phyloP scores from a whole-genome alignment of 208 protist species.

The Trypanosoma grayi region DNA sequence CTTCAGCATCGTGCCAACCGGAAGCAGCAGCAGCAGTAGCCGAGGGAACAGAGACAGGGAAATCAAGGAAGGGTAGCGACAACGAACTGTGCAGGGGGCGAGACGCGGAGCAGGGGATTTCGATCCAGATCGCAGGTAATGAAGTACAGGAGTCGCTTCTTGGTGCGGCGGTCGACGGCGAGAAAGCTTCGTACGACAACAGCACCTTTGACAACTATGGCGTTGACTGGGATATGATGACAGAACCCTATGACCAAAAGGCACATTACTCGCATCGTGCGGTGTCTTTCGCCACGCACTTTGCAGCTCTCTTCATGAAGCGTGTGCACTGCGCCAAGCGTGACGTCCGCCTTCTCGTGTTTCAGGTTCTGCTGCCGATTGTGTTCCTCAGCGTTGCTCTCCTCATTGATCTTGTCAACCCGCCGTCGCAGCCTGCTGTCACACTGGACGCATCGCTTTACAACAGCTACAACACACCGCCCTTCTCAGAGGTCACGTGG shows the following conservation, averaged over 20 bases:
- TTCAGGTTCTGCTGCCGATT: slow-evolving; percentile 76
- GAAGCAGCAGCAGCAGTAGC: not conserved
- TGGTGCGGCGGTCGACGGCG: not conserved
- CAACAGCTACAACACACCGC: slow-evolving; percentile 17
- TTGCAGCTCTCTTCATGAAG: slow-evolving; percentile 73
- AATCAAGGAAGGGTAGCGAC: not conserved
- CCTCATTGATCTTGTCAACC: slow-evolving; percentile 57
- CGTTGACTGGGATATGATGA: not conserved
- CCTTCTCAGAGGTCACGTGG: slow-evolving; percentile 21
- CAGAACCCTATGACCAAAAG: not conserved
- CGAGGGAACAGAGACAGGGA: not conserved
- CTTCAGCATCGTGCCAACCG: not conserved
- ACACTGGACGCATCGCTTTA: slow-evolving; percentile 71
- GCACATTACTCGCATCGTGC: not conserved
- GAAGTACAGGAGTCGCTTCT: not conserved
- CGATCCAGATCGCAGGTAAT: slow-evolving; percentile 7
- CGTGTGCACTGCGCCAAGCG: slow-evolving; percentile 72
- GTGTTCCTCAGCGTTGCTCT: slow-evolving; percentile 72
- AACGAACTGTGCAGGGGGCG: not conserved
- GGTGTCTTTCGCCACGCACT: slow-evolving; percentile 53
- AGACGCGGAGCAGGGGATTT: slow-evolving; percentile 1
- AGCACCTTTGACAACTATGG: not conserved
- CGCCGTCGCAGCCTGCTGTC: slow-evolving; percentile 46
- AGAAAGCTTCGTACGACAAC: not conserved
- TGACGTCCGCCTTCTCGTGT: slow-evolving; percentile 63